Conservation (phyloP, 176 grass and related monocot genomes). For the Musa troglodytarum region DNA sequence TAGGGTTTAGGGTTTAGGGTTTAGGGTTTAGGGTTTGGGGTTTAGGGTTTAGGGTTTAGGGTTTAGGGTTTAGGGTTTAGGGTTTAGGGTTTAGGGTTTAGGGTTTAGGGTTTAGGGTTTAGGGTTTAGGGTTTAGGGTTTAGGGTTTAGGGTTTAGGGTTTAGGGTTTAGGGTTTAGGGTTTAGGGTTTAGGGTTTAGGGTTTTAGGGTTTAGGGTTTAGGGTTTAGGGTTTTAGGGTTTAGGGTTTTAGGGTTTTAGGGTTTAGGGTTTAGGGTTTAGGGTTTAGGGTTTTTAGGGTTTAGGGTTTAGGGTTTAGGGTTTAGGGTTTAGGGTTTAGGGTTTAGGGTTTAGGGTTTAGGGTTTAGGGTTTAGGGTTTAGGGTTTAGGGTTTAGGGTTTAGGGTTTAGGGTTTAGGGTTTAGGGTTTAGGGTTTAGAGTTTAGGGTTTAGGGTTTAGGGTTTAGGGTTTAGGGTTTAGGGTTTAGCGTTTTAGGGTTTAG, state of each 20-base stretch:
- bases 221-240: constrained; percentile 9
- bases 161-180: constrained; percentile 6
- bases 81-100: neutral
- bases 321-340: neutral
- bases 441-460: constrained; percentile 13
- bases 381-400: neutral
- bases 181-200: constrained; percentile 7
- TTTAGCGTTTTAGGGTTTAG: constrained; percentile 13
- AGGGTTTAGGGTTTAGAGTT: neutral
- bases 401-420: neutral
- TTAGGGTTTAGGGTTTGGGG: constrained; percentile 8
- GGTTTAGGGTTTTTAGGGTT: constrained; percentile 9
- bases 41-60: constrained; percentile 9
- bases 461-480: constrained; percentile 15
- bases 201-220: constrained; percentile 7
- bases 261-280: constrained; percentile 2
- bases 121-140: constrained; percentile 1
- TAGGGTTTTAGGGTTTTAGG: constrained; percentile 3
- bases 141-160: constrained; percentile 9
- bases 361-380: constrained; percentile 5
- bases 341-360: neutral
- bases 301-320: constrained; percentile 9
- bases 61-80: constrained; percentile 1
- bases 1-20: constrained; percentile 1
- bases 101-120: constrained; percentile 6